Percentiles rank a stretch among this genome's conserved stretches.
phyloP scores from a whole-genome alignment of 495 filamentous ascomycete genomes.

The Tuber indicum region DNA sequence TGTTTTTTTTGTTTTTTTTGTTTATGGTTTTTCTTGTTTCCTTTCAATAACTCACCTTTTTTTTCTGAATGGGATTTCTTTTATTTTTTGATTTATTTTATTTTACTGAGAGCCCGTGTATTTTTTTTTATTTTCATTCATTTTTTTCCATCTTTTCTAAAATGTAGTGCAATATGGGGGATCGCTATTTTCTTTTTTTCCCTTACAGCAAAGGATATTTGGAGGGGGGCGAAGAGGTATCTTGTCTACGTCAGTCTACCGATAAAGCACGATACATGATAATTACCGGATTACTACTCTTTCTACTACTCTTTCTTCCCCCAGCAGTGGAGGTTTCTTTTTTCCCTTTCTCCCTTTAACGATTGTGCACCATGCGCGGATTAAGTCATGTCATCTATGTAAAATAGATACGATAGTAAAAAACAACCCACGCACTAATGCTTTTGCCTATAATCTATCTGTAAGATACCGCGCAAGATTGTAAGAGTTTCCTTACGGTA shows the following conservation, averaged over 20 bases:
- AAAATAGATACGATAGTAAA: not conserved
- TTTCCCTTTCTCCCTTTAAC: not conserved
- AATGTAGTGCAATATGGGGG: not conserved
- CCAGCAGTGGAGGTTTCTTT: not conserved
- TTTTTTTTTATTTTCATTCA: not conserved
- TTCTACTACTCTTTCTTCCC: not conserved
- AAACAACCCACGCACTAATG: not conserved
- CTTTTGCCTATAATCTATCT: not conserved
- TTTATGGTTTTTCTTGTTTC: not conserved
- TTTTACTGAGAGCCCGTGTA: not conserved
- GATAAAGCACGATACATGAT: slow-evolving; percentile 1
- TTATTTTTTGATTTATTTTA: not conserved
- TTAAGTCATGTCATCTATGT: not conserved
- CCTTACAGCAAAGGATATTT: not conserved
- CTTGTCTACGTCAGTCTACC: not conserved
- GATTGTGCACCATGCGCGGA: not conserved
- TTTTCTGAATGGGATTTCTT: not conserved
- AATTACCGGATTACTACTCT: not conserved
- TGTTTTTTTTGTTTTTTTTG: not conserved
- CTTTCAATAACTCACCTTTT: not conserved
- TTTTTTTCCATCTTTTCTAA: not conserved
- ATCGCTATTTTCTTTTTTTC: not conserved
- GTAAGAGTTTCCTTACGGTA: not conserved
- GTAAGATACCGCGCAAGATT: not conserved
- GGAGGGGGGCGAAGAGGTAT: not conserved